Base-by-base conservation (phyloP, 2,329 filamentous ascomycete genomes). In the Fusarium xylarioides region DNA sequence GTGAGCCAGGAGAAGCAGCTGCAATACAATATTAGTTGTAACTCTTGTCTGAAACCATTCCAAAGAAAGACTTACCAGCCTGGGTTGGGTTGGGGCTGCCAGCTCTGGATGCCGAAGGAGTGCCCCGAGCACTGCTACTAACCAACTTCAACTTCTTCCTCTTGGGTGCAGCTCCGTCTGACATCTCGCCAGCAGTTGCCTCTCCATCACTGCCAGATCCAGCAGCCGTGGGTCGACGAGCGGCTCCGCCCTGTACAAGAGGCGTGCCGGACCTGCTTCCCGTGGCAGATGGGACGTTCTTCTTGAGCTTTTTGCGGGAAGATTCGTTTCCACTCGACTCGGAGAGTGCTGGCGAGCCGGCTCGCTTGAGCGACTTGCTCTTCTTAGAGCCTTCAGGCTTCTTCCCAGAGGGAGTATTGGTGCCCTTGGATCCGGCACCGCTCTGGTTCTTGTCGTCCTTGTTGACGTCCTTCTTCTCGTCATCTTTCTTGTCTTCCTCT, bases 241-340 rank as follows among this genome's bases (percentile, higher is more conserved):
- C 78, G 11, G 83, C 83, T 28, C 76, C 75, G 8, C 76, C 67
- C 35, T 82, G 78, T 4, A 87, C 84, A 49, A 89, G 77, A 23
- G 90, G 89, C 14, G 89, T 91, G 18, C 83, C 84, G 23, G 87
- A 84, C 26, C 89, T 87, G 66, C 89, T 90, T 59, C 84, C 84
- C 5, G 85, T 80, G 19, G 87, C 86, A 21, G 84, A 79, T 6
- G 80, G 81, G 4, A 82, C 82, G 70, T 90, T 88, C 80, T 92
- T 92, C 84, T 92, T 93, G 79, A 92, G 90, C 80, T 88, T 89
- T 84, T 93, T 94, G 83, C 96, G 92, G 30, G 91, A 90, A 2
- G 93, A 95, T 80, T 98, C 95, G 76, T 95, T 97, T 59, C 94
- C 95, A 80, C 94, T 97, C 15, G 94, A 94, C 80, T 98, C 95